Percentiles rank a stretch among this genome's conserved stretches.
phyloP scores from a whole-genome alignment of 768 basidiomycete genomes.

The Antrodiella citrinella region DNA sequence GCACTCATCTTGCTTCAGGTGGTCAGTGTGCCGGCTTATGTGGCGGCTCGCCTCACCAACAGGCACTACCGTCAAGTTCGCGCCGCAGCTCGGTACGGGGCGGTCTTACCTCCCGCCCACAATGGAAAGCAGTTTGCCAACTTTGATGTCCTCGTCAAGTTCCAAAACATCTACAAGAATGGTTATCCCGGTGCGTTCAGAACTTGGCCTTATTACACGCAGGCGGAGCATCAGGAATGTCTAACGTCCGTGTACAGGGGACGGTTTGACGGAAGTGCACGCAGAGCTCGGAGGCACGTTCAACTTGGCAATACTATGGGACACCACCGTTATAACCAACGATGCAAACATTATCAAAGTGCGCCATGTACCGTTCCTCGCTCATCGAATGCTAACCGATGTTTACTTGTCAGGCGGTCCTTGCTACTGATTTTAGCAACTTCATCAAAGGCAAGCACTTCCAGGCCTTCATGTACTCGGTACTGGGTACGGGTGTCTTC shows the following conservation, averaged over 20 bases:
- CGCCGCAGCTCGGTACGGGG: constrained; percentile 4
- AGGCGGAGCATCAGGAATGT: no score
- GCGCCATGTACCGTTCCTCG: background rate
- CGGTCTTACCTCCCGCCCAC: constrained; percentile 18
- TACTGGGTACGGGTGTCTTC: constrained; percentile 54
- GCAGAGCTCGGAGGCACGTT: constrained; percentile 16
- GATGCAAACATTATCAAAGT: constrained; percentile 27
- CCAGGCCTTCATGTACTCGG: constrained; percentile 16
- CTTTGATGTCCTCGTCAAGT: constrained; percentile 23
- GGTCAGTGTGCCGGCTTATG: background rate
- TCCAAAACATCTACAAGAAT: constrained; percentile 14
- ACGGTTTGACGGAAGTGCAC: background rate
- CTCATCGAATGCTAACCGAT: background rate
- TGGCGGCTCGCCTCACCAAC: background rate
- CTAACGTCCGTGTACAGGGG: no score
- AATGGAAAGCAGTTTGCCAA: constrained; percentile 27
- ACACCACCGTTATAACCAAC: constrained; percentile 9
- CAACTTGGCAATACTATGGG: constrained; percentile 14
- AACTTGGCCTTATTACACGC: no score
- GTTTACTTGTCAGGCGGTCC: constrained; percentile 29
- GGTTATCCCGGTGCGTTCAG: constrained; percentile 31
- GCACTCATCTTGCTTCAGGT: background rate
- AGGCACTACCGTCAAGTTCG: background rate
- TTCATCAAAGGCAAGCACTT: constrained; percentile 30
- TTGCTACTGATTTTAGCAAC: constrained; percentile 36